Conservation (phyloP, 2,329 filamentous ascomycete species). For the Colletotrichum truncatum region DNA sequence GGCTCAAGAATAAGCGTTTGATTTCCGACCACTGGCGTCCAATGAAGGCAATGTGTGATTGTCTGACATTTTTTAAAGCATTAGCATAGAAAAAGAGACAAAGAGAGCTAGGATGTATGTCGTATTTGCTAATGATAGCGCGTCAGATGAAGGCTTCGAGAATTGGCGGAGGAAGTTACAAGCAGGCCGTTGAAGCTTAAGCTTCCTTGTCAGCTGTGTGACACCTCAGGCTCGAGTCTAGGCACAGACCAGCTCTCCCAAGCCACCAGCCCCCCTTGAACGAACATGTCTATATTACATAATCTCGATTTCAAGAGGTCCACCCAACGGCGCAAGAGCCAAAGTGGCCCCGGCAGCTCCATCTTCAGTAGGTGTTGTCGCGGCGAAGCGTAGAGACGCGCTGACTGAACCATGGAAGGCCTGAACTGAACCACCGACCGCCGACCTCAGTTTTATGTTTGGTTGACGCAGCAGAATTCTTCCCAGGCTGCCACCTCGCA, state of each 20-base stretch:
- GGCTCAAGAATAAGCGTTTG: constrained; percentile 26
- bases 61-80: background rate
- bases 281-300: background rate
- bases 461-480: constrained; percentile 12
- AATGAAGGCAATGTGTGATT: background rate
- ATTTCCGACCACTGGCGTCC: background rate
- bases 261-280: background rate
- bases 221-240: background rate
- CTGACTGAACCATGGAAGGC: constrained; percentile 18
- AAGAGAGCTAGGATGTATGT: background rate
- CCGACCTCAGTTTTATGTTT: constrained; percentile 24
- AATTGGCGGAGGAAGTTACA: background rate
- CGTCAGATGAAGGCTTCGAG: background rate
- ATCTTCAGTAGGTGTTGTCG: constrained; percentile 18
- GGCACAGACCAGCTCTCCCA: background rate
- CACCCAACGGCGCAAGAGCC: constrained; percentile 12
- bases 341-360: constrained; percentile 27
- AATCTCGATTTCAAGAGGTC: background rate
- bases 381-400: constrained; percentile 28
- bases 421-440: constrained; percentile 20
- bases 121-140: background rate
- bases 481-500: background rate
- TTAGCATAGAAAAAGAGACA: background rate
- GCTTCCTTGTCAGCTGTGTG: background rate
- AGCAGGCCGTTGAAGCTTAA: background rate